Evolutionary conservation across 352 stramenopile genomes (phyloP).

Genomic region (Pythium rishiriense): DNA sequence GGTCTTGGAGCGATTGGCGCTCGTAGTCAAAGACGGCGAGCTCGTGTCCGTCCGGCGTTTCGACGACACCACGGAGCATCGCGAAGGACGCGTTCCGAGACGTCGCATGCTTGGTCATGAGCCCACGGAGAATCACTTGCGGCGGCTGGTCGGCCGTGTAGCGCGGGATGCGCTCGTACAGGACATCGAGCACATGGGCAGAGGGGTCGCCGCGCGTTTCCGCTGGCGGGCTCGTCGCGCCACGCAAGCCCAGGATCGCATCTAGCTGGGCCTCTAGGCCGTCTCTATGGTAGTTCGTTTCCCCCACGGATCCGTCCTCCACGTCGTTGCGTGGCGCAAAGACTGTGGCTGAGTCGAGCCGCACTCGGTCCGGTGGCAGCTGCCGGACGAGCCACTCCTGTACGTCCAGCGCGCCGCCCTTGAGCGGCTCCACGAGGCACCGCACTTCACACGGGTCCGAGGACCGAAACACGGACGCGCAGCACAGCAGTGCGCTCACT

Average conservation of each 20-base stretch:
- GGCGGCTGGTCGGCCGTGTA: constrained; percentile 25
- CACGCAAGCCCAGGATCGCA: constrained; percentile 28
- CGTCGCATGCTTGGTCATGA: constrained; percentile 35
- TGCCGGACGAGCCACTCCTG: constrained; percentile 25
- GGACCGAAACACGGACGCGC: constrained; percentile 54
- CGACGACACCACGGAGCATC: constrained; percentile 40
- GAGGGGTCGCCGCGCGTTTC: not conserved
- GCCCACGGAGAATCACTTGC: constrained; percentile 2
- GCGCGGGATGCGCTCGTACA: constrained; percentile 55
- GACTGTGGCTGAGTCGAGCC: not conserved
- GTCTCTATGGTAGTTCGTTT: no score
- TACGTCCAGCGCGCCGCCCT: not conserved
- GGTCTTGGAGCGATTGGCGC: constrained; percentile 58
- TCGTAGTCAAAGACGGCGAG: constrained; percentile 74
- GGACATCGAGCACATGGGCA: constrained; percentile 33
- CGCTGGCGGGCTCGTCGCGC: not conserved
- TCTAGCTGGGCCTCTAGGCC: constrained; percentile 48
- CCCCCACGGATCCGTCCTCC: no score
- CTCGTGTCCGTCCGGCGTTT: constrained; percentile 3
- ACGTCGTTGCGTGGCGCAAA: not conserved
- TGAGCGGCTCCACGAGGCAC: constrained; percentile 46
- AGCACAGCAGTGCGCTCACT: constrained; percentile 39
- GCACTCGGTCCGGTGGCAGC: constrained; percentile 14
- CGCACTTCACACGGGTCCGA: constrained; percentile 40
- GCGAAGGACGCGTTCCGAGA: constrained; percentile 34